A percentile compares a stretch with the other conserved stretches of the same genome.
phyloP scores from a whole-genome alignment of 768 basidiomycete genomes.

The Leccinum arenicola region DNA sequence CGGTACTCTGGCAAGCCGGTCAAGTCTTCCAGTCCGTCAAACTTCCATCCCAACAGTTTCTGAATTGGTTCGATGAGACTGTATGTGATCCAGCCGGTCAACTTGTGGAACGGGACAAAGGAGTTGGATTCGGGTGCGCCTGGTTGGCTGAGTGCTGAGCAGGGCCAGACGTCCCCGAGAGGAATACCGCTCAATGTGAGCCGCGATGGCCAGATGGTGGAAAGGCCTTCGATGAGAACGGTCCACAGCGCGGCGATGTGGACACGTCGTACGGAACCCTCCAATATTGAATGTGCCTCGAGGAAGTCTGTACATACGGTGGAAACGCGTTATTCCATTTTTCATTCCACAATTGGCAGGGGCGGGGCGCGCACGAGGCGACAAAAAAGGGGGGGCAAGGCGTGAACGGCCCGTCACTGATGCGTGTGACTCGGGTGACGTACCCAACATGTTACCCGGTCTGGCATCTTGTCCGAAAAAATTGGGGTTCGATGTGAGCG shows the following conservation, averaged over 20 bases:
- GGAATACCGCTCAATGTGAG: slow-evolving; percentile 61
- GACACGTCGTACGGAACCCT: slow-evolving; percentile 44
- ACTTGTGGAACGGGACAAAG: slow-evolving; percentile 93
- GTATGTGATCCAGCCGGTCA: slow-evolving; percentile 93
- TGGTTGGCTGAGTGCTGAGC: slow-evolving; percentile 44
- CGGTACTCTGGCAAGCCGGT: slow-evolving; percentile 96
- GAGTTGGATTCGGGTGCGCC: slow-evolving; percentile 45
- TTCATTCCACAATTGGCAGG: not conserved
- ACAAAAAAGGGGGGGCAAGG: not conserved
- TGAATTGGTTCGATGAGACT: slow-evolving; percentile 84
- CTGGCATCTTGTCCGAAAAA: slow-evolving; percentile 75
- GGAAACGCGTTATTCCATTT: not conserved
- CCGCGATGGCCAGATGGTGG: slow-evolving; percentile 86
- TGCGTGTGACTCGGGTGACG: slow-evolving; percentile 4
- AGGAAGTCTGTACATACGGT: slow-evolving; percentile 56
- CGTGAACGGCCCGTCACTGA: not conserved
- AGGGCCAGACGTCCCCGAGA: slow-evolving; percentile 95
- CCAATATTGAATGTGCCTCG: slow-evolving; percentile 47
- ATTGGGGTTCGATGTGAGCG: slow-evolving; percentile 59
- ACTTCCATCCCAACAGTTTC: slow-evolving; percentile 70
- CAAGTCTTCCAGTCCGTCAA: slow-evolving; percentile 81
- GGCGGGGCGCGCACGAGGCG: not conserved
- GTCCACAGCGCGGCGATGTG: slow-evolving; percentile 80
- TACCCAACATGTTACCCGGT: slow-evolving; percentile 82
- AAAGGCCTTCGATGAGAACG: slow-evolving; percentile 76